Evolutionary conservation across 129 eudicot species (phyloP).

Genomic region (Smallanthus sonchifolius): DNA sequence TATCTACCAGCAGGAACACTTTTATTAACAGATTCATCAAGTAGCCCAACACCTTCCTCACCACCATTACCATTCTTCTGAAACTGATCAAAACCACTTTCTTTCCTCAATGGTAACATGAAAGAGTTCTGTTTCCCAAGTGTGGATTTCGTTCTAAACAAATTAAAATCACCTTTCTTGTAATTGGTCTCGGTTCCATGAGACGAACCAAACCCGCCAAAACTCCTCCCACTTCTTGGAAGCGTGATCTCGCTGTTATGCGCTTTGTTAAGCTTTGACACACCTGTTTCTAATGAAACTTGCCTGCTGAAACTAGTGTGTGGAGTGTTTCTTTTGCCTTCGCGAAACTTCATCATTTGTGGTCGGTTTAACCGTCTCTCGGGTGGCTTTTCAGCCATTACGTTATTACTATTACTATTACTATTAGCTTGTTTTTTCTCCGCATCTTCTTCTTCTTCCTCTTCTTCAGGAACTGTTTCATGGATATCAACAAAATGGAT

Average conservation of each 20-base stretch:
- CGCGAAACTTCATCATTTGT: constrained; percentile 27
- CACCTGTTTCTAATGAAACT: constrained; percentile 73
- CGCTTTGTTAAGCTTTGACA: constrained; percentile 58
- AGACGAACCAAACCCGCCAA: constrained; percentile 62
- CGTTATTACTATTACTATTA: neutral
- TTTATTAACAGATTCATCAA: constrained; percentile 49
- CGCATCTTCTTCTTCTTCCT: constrained; percentile 41
- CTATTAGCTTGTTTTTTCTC: constrained; percentile 1
- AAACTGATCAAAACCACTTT: constrained; percentile 41
- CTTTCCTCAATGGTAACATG: constrained; percentile 55
- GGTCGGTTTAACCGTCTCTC: constrained; percentile 31
- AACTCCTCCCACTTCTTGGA: constrained; percentile 77
- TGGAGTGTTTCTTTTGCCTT: constrained; percentile 28
- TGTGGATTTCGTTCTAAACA: constrained; percentile 73
- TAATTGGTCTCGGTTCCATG: constrained; percentile 28
- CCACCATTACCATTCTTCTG: constrained; percentile 30
- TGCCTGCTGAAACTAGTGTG: constrained; percentile 57
- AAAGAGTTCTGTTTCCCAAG: constrained; percentile 66
- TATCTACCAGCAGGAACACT: constrained; percentile 99
- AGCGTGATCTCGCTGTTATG: constrained; percentile 38
- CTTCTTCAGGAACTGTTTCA: constrained; percentile 60
- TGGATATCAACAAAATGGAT: constrained; percentile 65
- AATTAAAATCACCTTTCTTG: constrained; percentile 61
- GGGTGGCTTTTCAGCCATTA: constrained; percentile 10
- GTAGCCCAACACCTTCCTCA: constrained; percentile 20